A percentile compares a stretch with the other conserved stretches of the same genome.
phyloP scores from a whole-genome alignment of 371 early-diverging fungal genomes.

The Apophysomyces sp. region DNA sequence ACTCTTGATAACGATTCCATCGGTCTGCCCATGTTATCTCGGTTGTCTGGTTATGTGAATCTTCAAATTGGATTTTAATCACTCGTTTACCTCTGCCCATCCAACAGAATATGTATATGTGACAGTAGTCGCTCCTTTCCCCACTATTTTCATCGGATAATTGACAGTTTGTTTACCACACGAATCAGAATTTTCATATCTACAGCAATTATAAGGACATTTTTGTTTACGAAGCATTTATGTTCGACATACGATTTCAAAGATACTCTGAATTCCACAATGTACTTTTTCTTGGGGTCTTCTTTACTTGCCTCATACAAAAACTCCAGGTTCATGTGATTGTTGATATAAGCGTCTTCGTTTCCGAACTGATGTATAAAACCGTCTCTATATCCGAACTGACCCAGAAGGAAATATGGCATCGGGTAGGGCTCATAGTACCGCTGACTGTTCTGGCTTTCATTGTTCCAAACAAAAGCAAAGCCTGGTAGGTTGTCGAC shows the following conservation, averaged over 20 bases:
- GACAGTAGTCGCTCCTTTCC: constrained; percentile 27
- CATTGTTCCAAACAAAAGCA: background rate
- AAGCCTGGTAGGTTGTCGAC: constrained; percentile 62
- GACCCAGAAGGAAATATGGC: constrained; percentile 13
- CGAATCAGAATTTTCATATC: constrained; percentile 23
- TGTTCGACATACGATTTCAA: constrained; percentile 48
- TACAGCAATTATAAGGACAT: too few relatives aligned
- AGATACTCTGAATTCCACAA: constrained; percentile 65
- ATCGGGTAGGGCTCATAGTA: too few relatives aligned
- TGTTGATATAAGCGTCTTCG: constrained; percentile 51
- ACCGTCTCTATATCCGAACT: background rate
- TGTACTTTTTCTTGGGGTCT: constrained; percentile 31
- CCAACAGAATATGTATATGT: constrained; percentile 62
- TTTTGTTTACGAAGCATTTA: background rate
- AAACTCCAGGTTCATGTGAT: constrained; percentile 54
- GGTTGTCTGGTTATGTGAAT: constrained; percentile 18
- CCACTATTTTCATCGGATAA: constrained; percentile 35
- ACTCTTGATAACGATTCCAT: constrained; percentile 52
- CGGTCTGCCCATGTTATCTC: constrained; percentile 55
- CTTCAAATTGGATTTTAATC: background rate
- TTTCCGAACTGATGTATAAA: background rate
- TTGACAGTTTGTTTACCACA: constrained; percentile 21
- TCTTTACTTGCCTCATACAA: constrained; percentile 46
- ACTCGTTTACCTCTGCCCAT: constrained; percentile 51
- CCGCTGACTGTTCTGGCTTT: too few relatives aligned